Percentiles rank a stretch among this genome's conserved stretches.
phyloP scores from a whole-genome alignment of 1,284 basidiomycete species.

The Malassezia arunalokei region DNA sequence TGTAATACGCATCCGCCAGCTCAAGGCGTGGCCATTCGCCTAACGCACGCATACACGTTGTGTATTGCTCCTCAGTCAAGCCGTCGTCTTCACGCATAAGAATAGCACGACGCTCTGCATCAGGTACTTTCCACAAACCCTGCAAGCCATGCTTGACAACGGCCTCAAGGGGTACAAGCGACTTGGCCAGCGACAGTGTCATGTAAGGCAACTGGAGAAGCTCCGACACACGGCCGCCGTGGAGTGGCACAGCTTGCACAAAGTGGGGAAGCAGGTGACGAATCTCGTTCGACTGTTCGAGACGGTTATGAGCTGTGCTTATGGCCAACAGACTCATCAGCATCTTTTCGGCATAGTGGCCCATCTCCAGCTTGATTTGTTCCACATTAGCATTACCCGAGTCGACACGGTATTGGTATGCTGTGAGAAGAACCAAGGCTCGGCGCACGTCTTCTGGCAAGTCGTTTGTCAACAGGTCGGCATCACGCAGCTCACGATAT shows the following conservation, averaged over 20 bases:
- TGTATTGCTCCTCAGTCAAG: slow-evolving; percentile 44
- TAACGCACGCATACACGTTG: slow-evolving; percentile 59
- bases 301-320: slow-evolving; percentile 76
- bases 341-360: slow-evolving; percentile 47
- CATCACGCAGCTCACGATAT: not conserved
- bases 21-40: slow-evolving; percentile 68
- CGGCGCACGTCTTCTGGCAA: slow-evolving; percentile 24
- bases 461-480: not conserved
- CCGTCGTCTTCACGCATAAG: slow-evolving; percentile 20
- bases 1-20: slow-evolving; percentile 72
- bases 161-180: slow-evolving; percentile 18
- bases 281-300: slow-evolving; percentile 63
- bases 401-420: slow-evolving; percentile 62
- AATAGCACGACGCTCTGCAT: slow-evolving; percentile 48
- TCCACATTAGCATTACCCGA: slow-evolving; percentile 19
- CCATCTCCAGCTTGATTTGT: slow-evolving; percentile 24
- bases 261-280: slow-evolving; percentile 76
- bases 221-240: slow-evolving; percentile 22
- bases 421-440: slow-evolving; percentile 57
- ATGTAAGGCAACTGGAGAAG: slow-evolving; percentile 41
- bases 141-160: slow-evolving; percentile 31
- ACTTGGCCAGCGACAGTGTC: slow-evolving; percentile 19
- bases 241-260: slow-evolving; percentile 61
- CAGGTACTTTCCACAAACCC: slow-evolving; percentile 43
- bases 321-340: slow-evolving; percentile 74